Evolutionary conservation across 805 yeast species (phyloP).

Genomic region (Candida parachauliodes): DNA sequence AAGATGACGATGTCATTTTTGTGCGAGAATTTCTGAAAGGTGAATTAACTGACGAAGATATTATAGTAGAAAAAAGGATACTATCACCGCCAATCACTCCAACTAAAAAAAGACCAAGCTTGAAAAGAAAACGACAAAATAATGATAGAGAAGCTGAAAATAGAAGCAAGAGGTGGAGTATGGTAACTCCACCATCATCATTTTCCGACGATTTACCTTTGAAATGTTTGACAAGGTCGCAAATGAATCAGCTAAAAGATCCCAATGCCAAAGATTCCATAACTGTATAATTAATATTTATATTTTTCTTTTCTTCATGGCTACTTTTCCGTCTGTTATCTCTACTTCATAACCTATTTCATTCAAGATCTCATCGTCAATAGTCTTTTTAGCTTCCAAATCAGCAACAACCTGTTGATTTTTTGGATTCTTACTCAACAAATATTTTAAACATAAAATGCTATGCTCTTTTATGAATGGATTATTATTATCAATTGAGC

Average conservation of each 20-base stretch:
- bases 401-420: conserved; percentile 77
- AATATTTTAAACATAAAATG: conserved; percentile 69
- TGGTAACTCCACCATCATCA: conserved; percentile 33
- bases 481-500: conserved; percentile 83
- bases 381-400: conserved; percentile 70
- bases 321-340: conserved; percentile 66
- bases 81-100: conserved; percentile 36
- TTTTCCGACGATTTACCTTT: conserved; percentile 17
- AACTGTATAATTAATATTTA: conserved; percentile 4
- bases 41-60: conserved; percentile 3
- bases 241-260: conserved; percentile 9
- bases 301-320: conserved; percentile 15
- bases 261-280: conserved; percentile 5
- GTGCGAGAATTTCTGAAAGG: too few relatives aligned
- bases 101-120: conserved; percentile 21
- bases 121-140: conserved; percentile 17
- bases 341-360: conserved; percentile 78
- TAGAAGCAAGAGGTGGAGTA: conserved; percentile 11
- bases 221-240: conserved; percentile 9
- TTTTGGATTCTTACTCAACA: conserved; percentile 57
- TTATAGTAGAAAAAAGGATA: conserved; percentile 7
- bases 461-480: conserved; percentile 86
- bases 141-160: conserved; percentile 8
- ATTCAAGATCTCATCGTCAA: conserved; percentile 49
- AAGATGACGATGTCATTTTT: too few relatives aligned